Base-by-base conservation (phyloP, 2,329 filamentous ascomycete genomes). In the Bimuria novae-zelandiae region DNA sequence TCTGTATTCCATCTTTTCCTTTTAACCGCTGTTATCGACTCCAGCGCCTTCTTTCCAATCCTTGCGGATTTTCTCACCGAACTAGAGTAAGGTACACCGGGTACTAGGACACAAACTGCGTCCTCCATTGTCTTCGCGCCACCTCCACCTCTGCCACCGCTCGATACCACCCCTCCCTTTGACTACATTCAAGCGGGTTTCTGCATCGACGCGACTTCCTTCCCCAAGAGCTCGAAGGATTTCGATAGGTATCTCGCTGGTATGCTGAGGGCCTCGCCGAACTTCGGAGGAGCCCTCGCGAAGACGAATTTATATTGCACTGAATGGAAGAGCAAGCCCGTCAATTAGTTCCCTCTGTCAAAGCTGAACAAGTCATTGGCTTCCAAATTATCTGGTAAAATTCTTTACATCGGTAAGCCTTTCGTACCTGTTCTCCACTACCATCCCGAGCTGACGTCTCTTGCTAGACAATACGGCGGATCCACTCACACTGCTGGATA, bases 341-440 rank as follows among this genome's bases (percentile, higher is more conserved):
- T 48, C 4, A 52, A 48, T 25, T 12, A 19, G 11, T 41, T 42
- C 17, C 16, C 43, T 12, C 12, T 45, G 0, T 27, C 27, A 23
- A 39, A 39, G 12, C 17, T 39, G 11, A 51, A 14, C 25, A 35
- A 35, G 16, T 33, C 30, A 16, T 41, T 19, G 2, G 6, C 17
- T 29, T 39, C 22, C 2, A 48, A 33, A 22, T n/a, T 41, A 17
- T 36, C 36, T 12, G 25, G 43, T n/a, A 32, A 48, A 17, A 48
- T 52, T 49, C 19, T 46, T 14, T 52, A 35, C 37, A 42, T 49
- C 29, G 35, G 35, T 49, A 45, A 39, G 40, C 39, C 21, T n/a
- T 29, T 1, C 19, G 7, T 16, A 14, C 32, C 19, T 14, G 3
- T 14, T 7, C n/a, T 14, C 30, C 21, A 23, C 19, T 17, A 39